Base-by-base conservation (phyloP, 2,329 filamentous ascomycete species). In the Aspergillus arachidicola region DNA sequence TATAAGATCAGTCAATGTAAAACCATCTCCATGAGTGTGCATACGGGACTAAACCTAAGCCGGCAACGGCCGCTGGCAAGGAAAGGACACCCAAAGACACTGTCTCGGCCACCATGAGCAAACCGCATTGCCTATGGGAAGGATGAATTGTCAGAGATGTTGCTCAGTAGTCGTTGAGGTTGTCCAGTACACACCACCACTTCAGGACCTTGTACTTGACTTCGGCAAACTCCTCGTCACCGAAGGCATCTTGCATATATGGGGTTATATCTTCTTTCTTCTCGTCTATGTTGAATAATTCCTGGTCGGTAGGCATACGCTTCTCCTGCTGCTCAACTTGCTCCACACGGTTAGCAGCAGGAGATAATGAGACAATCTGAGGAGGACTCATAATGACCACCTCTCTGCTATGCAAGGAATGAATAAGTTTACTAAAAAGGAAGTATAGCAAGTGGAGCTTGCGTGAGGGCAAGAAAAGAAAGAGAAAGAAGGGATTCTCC, bases 91-190 rank as follows among this genome's bases (percentile, higher is more conserved):
- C 85, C 6, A 87, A 76, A 19, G 84, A 86, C 30, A 87, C 83
- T 14, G 84, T 86, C 69, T 87, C 85, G n/a, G 85, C 85, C 43
- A 87, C 81, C 82, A 87, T 86, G 63, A 86, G 75, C 66, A 81
- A 68, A 63, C 78, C 78, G 56, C 76, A 78, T 71, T 83, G 79
- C 79, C 79, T 80, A 55, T 46, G 21, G 45, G 19, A 61, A 34
- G 16, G 16, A 75, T 74, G 65, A 74, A 77, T 21, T 46, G 78
- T 77, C 80, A 63, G 58, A 62, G 28, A 32, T 7, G 34, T 41
- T 14, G 6, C 32, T 21, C 43, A 62, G 12, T 12, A 26, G 34
- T 57, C 19, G 14, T 36, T 60, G 32, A 57, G 38, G 41, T n/a
- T 55, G 19, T 41, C 30, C 19, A 21, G 58, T 66, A 63, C 71